Conservation (phyloP, 805 yeast genomes). For the Debaryomyces prosopidis region DNA sequence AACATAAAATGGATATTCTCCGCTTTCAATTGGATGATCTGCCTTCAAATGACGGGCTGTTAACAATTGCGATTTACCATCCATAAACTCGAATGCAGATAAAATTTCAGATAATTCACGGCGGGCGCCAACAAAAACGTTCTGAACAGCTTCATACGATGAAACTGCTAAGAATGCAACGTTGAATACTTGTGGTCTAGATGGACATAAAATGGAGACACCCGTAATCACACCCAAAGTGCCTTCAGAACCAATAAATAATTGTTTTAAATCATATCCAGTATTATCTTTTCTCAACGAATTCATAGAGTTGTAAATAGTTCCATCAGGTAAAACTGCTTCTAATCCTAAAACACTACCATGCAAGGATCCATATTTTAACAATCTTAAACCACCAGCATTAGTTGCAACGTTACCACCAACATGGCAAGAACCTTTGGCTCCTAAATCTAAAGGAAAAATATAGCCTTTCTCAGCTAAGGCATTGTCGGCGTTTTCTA, state of each 20-base stretch:
- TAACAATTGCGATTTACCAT: conserved; percentile 62
- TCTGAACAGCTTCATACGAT: conserved; percentile 79
- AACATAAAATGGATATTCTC: conserved; percentile 82
- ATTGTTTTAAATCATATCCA: conserved; percentile 89
- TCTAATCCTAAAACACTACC: conserved; percentile 90
- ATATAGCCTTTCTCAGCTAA: conserved; percentile 82
- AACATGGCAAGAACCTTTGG: conserved; percentile 94
- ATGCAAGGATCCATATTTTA: conserved; percentile 89
- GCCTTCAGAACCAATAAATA: conserved; percentile 94
- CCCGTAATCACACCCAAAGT: conserved; percentile 90
- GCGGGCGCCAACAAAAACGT: conserved; percentile 77
- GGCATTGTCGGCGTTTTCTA: conserved; percentile 80
- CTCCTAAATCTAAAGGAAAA: conserved; percentile 92
- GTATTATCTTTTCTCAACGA: conserved; percentile 92
- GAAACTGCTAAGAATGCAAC: conserved; percentile 86
- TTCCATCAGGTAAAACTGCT: conserved; percentile 90
- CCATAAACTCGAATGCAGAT: conserved; percentile 96
- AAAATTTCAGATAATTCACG: conserved; percentile 78
- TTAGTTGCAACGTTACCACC: conserved; percentile 96
- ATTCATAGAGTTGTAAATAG: conserved; percentile 74
- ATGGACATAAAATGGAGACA: conserved; percentile 84
- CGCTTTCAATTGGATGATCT: conserved; percentile 76
- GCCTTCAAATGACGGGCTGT: conserved; percentile 60
- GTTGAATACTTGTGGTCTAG: conserved; percentile 81
- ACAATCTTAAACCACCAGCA: conserved; percentile 89